phyloP scores from a whole-genome alignment of 345 rosid genomes.

The Ricinus communis region DNA sequence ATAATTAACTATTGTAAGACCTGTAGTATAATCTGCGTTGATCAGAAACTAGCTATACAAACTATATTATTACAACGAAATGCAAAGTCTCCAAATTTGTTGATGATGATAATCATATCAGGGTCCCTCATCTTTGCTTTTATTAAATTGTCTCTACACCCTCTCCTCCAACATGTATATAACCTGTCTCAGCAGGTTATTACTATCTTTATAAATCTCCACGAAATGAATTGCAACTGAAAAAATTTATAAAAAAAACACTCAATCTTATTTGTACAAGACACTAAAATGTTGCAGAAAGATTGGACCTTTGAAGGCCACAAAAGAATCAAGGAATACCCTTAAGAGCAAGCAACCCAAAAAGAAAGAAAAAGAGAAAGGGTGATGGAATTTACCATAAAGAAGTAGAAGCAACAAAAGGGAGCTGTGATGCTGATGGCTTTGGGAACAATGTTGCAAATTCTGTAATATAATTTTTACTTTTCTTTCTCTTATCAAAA shows the following conservation, averaged over 20 bases:
- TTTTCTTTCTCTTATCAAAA: too few relatives aligned
- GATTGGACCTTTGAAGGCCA: not conserved
- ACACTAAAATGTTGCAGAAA: not conserved
- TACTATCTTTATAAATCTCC: conserved; percentile 27
- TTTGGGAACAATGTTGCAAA: too few relatives aligned
- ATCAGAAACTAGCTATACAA: conserved; percentile 23
- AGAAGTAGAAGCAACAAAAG: conserved; percentile 20
- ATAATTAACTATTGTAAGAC: conserved; percentile 3
- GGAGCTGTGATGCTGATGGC: conserved; percentile 21
- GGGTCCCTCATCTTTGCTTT: conserved; percentile 60
- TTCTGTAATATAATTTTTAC: too few relatives aligned
- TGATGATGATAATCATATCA: conserved; percentile 38
- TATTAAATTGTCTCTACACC: conserved; percentile 33
- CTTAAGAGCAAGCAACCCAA: conserved; percentile 57
- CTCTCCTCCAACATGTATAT: conserved; percentile 34
- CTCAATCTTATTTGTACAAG: conserved; percentile 21
- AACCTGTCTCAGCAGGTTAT: conserved; percentile 29
- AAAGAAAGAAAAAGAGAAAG: conserved; percentile 21
- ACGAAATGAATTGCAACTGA: conserved; percentile 27
- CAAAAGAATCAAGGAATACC: conserved; percentile 47
- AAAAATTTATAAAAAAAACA: conserved; percentile 6
- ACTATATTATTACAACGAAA: conserved; percentile 36
- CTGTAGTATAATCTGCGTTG: not conserved
- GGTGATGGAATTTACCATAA: conserved; percentile 27
- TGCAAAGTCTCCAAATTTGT: conserved; percentile 18